These are phyloP conservation scores for Plasmodium relictum DNA, from an alignment of 169 alveolate genomes.

Conservation along the genomic window DNA sequence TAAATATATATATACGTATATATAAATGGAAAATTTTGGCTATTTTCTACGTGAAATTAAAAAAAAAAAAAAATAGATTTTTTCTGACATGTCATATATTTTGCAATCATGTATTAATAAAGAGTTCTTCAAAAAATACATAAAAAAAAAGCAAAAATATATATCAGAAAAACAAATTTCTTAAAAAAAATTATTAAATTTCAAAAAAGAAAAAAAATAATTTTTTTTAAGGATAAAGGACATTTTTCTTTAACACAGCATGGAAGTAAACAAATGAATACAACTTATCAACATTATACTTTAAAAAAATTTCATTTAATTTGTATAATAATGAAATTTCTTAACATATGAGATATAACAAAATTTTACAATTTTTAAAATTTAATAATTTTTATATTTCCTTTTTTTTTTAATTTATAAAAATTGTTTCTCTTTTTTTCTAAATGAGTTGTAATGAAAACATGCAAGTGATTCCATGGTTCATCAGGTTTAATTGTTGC, in stretches of 20 bases:
- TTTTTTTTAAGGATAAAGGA: conserved; percentile 24
- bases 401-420: conserved; percentile 15
- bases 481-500: conserved; percentile 36
- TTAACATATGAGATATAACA: conserved; percentile 8
- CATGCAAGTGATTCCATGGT: conserved; percentile 47
- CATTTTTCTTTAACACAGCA: conserved; percentile 58
- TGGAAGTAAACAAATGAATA: conserved; percentile 9
- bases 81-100: conserved; percentile 28
- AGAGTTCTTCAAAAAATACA: not conserved
- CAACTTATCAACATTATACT: conserved; percentile 39
- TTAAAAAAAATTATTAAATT: conserved; percentile 36
- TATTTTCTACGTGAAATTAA: conserved; percentile 12
- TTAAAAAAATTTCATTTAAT: conserved; percentile 25
- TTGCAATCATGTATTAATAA: conserved; percentile 8
- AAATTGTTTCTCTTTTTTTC: conserved; percentile 6
- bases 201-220: conserved; percentile 28
- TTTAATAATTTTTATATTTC: conserved; percentile 13
- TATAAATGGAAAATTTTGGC: conserved; percentile 31
- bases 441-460: conserved; percentile 38
- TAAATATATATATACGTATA: conserved; percentile 19
- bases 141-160: not conserved
- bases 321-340: conserved; percentile 20
- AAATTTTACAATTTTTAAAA: conserved; percentile 25
- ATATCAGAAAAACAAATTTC: conserved; percentile 17
- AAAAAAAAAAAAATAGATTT: conserved; percentile 47